phyloP scores from a whole-genome alignment of 495 filamentous ascomycete genomes.

The Peziza echinospora region DNA sequence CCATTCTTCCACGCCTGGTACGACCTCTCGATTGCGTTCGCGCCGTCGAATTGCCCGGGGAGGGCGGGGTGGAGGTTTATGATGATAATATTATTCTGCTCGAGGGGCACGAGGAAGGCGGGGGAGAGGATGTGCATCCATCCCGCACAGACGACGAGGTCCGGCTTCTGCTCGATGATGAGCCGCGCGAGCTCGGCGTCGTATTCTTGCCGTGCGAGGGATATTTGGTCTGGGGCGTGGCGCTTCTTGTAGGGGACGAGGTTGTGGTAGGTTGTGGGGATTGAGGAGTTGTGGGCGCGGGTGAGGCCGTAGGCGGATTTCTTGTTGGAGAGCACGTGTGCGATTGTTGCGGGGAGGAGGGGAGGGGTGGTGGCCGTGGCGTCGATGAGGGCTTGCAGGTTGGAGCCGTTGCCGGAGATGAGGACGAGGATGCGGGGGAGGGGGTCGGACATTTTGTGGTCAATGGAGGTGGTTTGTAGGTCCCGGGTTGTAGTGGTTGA shows the following conservation, averaged over 20 bases:
- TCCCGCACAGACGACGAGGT: constrained; percentile 47
- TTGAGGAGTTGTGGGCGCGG: constrained; percentile 44
- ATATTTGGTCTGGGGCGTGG: constrained; percentile 21
- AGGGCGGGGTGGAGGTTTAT: constrained; percentile 80
- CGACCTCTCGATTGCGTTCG: constrained; percentile 56
- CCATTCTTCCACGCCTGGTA: constrained; percentile 53
- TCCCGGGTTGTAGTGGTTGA: no score
- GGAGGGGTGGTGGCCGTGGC: constrained; percentile 28
- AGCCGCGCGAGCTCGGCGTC: constrained; percentile 58
- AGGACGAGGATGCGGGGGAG: constrained; percentile 33
- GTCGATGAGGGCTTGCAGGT: constrained; percentile 81
- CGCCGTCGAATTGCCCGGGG: constrained; percentile 55
- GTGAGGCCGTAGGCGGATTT: constrained; percentile 57
- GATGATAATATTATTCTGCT: constrained; percentile 35
- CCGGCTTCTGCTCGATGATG: constrained; percentile 42
- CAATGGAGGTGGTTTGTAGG: no score
- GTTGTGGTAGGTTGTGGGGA: constrained; percentile 74
- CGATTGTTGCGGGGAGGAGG: constrained; percentile 40
- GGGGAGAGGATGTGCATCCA: constrained; percentile 55
- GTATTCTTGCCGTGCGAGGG: constrained; percentile 42
- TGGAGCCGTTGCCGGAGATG: constrained; percentile 64
- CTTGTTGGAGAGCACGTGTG: constrained; percentile 65
- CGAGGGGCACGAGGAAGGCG: constrained; percentile 44
- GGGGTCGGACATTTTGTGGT: no score
- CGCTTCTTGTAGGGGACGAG: constrained; percentile 42